Percentiles rank a stretch among this genome's conserved stretches.
These are phyloP conservation scores for Entophlyctis luteolus DNA, from an alignment of 192 early-diverging fungal genomes.

Conservation along the genomic window DNA sequence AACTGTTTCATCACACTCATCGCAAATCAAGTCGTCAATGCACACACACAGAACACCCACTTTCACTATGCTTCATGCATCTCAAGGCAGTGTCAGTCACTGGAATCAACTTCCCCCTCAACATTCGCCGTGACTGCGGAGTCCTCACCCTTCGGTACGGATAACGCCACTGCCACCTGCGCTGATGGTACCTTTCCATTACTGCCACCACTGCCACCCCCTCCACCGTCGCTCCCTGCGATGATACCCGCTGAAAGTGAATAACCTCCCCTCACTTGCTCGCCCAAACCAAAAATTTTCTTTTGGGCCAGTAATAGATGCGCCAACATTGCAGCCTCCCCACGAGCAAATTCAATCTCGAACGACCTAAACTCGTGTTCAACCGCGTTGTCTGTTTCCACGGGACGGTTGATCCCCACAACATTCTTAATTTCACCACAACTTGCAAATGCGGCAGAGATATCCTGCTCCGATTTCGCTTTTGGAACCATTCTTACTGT, in stretches of 20 bases:
- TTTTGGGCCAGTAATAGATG: constrained; percentile 4
- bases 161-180: background rate
- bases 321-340: constrained; percentile 33
- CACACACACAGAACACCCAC: no score
- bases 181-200: constrained; percentile 3
- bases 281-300: background rate
- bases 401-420: background rate
- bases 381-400: background rate
- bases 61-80: no score
- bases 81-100: no score
- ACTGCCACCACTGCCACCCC: background rate
- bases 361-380: no score
- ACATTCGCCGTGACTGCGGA: background rate
- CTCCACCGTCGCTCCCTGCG: no score
- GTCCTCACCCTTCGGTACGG: no score
- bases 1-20: no score
- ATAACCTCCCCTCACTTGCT: constrained; percentile 4
- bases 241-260: constrained; percentile 5
- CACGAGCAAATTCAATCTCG: constrained; percentile 35
- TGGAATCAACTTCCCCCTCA: background rate
- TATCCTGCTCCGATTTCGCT: constrained; percentile 1
- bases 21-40: background rate
- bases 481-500: constrained; percentile 6
- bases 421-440: constrained; percentile 33
- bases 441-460: background rate